Evolutionary conservation across 805 yeast species (phyloP).

Genomic region (Ogataea nitratoaversa): DNA sequence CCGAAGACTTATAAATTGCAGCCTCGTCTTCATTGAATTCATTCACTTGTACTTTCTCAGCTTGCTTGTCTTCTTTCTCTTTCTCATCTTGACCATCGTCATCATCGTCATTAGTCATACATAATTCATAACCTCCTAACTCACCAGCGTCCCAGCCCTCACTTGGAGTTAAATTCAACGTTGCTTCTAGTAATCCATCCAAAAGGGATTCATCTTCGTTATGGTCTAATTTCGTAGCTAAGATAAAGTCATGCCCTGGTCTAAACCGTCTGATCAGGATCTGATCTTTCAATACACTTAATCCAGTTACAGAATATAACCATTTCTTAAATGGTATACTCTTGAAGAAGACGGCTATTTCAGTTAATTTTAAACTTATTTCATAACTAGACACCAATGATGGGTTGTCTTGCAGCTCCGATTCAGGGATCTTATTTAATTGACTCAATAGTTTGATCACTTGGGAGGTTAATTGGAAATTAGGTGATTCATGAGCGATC

Average conservation of each 20-base stretch:
- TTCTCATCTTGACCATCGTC: conserved; percentile 38
- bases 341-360: conserved; percentile 54
- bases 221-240: conserved; percentile 59
- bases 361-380: conserved; percentile 39
- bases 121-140: conserved; percentile 89
- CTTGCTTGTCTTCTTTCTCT: conserved; percentile 35
- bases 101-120: conserved; percentile 62
- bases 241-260: conserved; percentile 90
- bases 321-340: conserved; percentile 66
- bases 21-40: conserved; percentile 61
- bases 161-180: conserved; percentile 77
- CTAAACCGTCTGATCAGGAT: conserved; percentile 80
- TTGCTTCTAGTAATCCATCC: conserved; percentile 67
- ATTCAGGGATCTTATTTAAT: conserved; percentile 6
- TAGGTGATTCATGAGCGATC: conserved; percentile 47
- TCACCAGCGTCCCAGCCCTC: conserved; percentile 87
- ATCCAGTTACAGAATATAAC: conserved; percentile 57
- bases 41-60: conserved; percentile 1
- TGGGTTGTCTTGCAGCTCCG: conserved; percentile 12
- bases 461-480: conserved; percentile 36
- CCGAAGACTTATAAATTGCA: conserved; percentile 68
- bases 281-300: conserved; percentile 61
- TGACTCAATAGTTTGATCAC: conserved; percentile 13
- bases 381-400: conserved; percentile 12
- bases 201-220: conserved; percentile 37